These are phyloP conservation scores for Torulaspora delbrueckii DNA, from an alignment of 805 yeast species.

Conservation along the genomic window DNA sequence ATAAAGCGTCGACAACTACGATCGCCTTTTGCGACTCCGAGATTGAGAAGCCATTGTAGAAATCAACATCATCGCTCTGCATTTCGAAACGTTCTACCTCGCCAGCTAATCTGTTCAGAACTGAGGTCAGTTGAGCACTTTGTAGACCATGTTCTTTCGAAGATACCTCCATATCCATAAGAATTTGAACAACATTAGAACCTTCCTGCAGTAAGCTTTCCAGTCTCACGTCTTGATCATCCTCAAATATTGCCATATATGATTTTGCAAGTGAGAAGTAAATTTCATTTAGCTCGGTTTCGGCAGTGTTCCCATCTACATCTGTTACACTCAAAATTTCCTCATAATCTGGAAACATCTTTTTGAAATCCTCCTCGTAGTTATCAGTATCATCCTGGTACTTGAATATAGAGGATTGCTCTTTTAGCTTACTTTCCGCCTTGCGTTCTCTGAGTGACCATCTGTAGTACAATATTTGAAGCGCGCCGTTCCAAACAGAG, in stretches of 20 bases:
- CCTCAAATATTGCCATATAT: constrained; percentile 43
- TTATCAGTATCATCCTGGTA: constrained; percentile 59
- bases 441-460: constrained; percentile 76
- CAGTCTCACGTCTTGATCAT: constrained; percentile 16
- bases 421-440: constrained; percentile 56
- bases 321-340: constrained; percentile 37
- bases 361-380: constrained; percentile 71
- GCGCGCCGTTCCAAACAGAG: constrained; percentile 40
- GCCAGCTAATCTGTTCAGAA: constrained; percentile 34
- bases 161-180: constrained; percentile 17
- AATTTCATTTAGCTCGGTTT: constrained; percentile 38
- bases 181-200: constrained; percentile 33
- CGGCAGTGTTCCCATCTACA: constrained; percentile 13
- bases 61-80: constrained; percentile 38
- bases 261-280: constrained; percentile 46
- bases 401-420: constrained; percentile 59
- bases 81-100: constrained; percentile 33
- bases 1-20: constrained; percentile 41
- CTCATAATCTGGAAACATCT: constrained; percentile 85
- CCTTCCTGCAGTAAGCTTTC: constrained; percentile 41
- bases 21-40: constrained; percentile 60
- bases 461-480: constrained; percentile 64
- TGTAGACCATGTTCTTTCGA: constrained; percentile 24
- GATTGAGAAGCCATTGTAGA: constrained; percentile 61
- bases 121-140: constrained; percentile 35